These are phyloP conservation scores for rapeseed (Brassica napus) DNA, from an alignment of 345 rosid species.

Conservation along the genomic window Da-Ae NC_063439.1:19201001-19201500, in stretches of 20 bases:
- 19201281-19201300: neutral
- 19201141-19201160: conserved; percentile 98
- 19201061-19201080: conserved; percentile 4
- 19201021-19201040: neutral
- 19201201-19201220: conserved; percentile 85
- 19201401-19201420: conserved; percentile 93
- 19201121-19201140: conserved; percentile 84
- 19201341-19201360: conserved; percentile 74
- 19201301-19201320: neutral
- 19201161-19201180: conserved; percentile 72
- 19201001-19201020: neutral
- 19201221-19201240: conserved; percentile 62
- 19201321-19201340: neutral
- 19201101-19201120: conserved; percentile 80
- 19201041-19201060: neutral
- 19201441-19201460: conserved; percentile 66
- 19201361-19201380: conserved; percentile 92
- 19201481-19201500: neutral
- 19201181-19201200: conserved; percentile 65
- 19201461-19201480: neutral
- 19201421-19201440: conserved; percentile 88
- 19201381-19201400: conserved; percentile 88
- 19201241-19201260: neutral
- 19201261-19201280: neutral
- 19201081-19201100: conserved; percentile 62